These are phyloP conservation scores for Hericium erinaceus DNA, from an alignment of 768 basidiomycete genomes.

Conservation along the genomic window DNA sequence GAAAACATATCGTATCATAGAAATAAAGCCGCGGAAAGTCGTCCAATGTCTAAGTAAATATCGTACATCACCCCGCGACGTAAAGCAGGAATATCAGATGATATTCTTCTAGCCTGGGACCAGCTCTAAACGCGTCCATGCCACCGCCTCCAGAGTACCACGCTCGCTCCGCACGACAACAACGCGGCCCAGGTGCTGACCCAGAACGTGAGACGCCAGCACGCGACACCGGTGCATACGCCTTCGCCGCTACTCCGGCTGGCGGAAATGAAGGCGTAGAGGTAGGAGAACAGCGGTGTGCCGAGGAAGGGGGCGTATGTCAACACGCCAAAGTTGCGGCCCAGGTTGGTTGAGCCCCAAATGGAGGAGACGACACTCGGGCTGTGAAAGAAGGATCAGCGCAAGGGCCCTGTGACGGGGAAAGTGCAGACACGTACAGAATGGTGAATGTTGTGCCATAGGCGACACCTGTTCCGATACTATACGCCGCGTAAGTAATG, in stretches of 20 bases:
- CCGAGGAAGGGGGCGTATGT: slow-evolving; percentile 71
- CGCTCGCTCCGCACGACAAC: slow-evolving; percentile 31
- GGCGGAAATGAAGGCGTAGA: slow-evolving; percentile 60
- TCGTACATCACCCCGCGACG: too few species aligned
- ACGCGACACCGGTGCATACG: slow-evolving; percentile 48
- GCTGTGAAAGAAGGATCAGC: slow-evolving; percentile 25
- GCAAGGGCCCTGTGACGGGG: background rate
- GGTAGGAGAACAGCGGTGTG: slow-evolving; percentile 67
- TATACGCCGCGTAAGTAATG: slow-evolving; percentile 17
- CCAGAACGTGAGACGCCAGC: slow-evolving; percentile 63
- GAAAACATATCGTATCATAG: too few species aligned
- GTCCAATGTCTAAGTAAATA: too few species aligned
- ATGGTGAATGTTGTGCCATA: slow-evolving; percentile 69
- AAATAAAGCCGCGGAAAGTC: too few species aligned
- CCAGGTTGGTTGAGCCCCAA: slow-evolving; percentile 64
- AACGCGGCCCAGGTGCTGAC: slow-evolving; percentile 32
- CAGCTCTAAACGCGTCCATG: slow-evolving; percentile 35
- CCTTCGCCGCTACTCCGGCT: slow-evolving; percentile 34
- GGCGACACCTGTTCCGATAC: slow-evolving; percentile 55
- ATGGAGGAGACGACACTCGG: slow-evolving; percentile 63
- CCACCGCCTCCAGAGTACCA: slow-evolving; percentile 59
- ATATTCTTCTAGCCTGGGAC: too few species aligned
- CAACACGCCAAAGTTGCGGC: slow-evolving; percentile 68
- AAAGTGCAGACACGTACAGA: slow-evolving; percentile 36
- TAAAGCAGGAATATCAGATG: too few species aligned